These are phyloP conservation scores for Lonicera japonica DNA, from an alignment of 129 eudicot species.

Conservation along the genomic window DNA sequence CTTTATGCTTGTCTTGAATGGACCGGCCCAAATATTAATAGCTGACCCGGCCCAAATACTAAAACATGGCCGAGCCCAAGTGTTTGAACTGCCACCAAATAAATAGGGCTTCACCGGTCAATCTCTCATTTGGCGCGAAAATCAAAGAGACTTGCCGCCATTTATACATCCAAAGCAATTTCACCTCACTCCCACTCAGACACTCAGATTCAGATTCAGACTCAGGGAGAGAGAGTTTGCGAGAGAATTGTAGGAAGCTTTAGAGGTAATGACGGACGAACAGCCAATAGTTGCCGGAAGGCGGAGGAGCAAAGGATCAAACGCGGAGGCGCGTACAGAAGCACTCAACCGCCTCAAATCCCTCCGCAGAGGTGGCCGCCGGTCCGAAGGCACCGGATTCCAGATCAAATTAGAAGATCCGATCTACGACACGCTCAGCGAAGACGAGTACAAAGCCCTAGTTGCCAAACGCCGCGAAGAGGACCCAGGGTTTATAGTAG, in stretches of 20 bases:
- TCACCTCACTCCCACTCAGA: background rate
- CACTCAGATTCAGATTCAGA: background rate
- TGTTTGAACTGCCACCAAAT: too few species aligned
- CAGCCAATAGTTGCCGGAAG: constrained; percentile 36
- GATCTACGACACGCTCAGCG: constrained; percentile 77
- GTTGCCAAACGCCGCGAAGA: constrained; percentile 87
- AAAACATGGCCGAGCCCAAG: too few species aligned
- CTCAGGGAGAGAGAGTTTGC: background rate
- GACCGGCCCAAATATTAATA: too few species aligned
- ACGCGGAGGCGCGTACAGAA: constrained; percentile 40
- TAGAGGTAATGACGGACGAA: constrained; percentile 34
- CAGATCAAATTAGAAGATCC: constrained; percentile 70
- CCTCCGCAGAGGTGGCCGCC: constrained; percentile 52
- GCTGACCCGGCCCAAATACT: too few species aligned
- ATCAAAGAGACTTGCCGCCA: too few species aligned
- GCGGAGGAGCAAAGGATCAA: constrained; percentile 43
- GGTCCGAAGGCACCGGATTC: constrained; percentile 28
- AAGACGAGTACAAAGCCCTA: constrained; percentile 71
- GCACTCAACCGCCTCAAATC: constrained; percentile 72
- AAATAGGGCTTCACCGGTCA: too few species aligned
- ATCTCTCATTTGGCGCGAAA: too few species aligned
- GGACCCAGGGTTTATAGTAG: constrained; percentile 61
- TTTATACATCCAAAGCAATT: too few species aligned
- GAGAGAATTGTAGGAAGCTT: background rate
- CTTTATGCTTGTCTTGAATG: too few species aligned